Percentiles rank a stretch among this genome's conserved stretches.
These are phyloP conservation scores for Salix koriyanagi DNA, from an alignment of 345 rosid genomes.

Conservation along the genomic window DNA sequence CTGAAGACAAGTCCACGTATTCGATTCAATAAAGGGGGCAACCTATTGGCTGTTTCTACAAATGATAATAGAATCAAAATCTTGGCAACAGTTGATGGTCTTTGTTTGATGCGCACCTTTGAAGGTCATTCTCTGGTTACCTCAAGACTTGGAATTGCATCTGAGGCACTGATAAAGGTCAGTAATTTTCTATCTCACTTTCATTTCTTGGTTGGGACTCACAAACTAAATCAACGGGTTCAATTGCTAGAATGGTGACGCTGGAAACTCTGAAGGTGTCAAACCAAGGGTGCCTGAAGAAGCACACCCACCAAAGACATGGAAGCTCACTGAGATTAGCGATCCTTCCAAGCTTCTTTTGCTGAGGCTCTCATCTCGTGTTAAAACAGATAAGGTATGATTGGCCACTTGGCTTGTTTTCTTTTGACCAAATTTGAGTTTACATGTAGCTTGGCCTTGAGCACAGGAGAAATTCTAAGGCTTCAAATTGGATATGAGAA, in stretches of 20 bases:
- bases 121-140: constrained; percentile 17
- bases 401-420: not conserved
- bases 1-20: constrained; percentile 26
- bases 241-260: constrained; percentile 33
- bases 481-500: not conserved
- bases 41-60: constrained; percentile 22
- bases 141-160: constrained; percentile 14
- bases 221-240: not conserved
- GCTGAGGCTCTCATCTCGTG: constrained; percentile 25
- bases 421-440: not conserved
- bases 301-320: constrained; percentile 12
- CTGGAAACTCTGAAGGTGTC: constrained; percentile 17
- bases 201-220: not conserved
- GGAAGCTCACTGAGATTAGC: constrained; percentile 29
- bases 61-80: constrained; percentile 27
- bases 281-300: constrained; percentile 27
- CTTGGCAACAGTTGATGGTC: constrained; percentile 25
- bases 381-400: constrained; percentile 32
- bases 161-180: constrained; percentile 1
- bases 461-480: not conserved
- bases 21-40: constrained; percentile 29
- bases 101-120: constrained; percentile 17
- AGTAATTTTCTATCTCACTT: not conserved
- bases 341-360: constrained; percentile 31
- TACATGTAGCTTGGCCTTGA: not conserved